Conservation (phyloP, 305 asterid species). For the Rubia balearica region DNA sequence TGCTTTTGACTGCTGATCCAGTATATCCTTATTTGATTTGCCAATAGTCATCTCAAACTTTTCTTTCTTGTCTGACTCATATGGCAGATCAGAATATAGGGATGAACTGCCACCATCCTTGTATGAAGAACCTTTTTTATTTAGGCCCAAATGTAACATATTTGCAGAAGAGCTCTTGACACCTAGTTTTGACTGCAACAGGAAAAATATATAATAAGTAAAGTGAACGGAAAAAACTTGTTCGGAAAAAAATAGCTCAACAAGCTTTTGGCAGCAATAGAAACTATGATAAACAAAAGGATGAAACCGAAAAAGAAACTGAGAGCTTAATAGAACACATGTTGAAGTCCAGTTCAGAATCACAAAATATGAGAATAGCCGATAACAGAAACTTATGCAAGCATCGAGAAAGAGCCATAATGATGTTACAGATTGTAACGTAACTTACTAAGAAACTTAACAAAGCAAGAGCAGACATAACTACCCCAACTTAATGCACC, state of each 20-base stretch:
- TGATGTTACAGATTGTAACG: not conserved
- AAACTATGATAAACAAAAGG: not conserved
- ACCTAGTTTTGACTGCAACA: constrained; percentile 53
- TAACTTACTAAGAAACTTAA: not conserved
- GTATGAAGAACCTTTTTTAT: constrained; percentile 27
- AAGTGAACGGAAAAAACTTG: constrained; percentile 3
- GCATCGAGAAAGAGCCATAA: not conserved
- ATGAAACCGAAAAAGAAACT: not conserved
- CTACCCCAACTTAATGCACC: not conserved
- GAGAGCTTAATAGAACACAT: not conserved
- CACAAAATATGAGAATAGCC: not conserved
- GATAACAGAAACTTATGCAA: not conserved
- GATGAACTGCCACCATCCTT: constrained; percentile 28
- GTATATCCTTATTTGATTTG: constrained; percentile 62
- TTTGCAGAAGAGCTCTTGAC: constrained; percentile 37
- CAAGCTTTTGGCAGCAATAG: constrained; percentile 1
- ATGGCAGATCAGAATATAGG: constrained; percentile 39
- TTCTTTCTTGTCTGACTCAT: constrained; percentile 68
- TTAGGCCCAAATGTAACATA: constrained; percentile 26
- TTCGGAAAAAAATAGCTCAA: not conserved
- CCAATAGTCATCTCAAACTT: constrained; percentile 85
- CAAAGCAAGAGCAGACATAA: not conserved
- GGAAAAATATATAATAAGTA: constrained; percentile 2
- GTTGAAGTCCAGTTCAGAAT: not conserved
- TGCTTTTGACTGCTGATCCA: constrained; percentile 38